Percentiles rank a stretch among this genome's conserved stretches.
These are phyloP conservation scores for Boletales sp. DNA, from an alignment of 768 basidiomycete species.

Conservation along the genomic window DNA sequence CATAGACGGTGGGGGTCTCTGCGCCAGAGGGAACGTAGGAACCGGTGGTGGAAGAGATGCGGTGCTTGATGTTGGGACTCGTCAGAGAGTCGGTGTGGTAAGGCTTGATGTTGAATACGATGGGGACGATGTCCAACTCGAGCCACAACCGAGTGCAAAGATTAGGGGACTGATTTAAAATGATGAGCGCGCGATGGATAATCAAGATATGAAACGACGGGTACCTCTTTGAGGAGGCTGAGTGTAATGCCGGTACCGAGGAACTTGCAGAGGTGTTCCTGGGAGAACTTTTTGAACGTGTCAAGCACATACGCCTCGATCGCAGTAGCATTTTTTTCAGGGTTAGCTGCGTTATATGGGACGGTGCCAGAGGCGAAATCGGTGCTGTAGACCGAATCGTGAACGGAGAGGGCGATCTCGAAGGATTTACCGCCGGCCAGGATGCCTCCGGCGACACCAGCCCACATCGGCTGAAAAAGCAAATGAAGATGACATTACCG, in stretches of 20 bases:
- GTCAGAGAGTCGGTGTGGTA: slow-evolving; percentile 78
- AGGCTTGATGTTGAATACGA: slow-evolving; percentile 83
- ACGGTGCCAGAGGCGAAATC: slow-evolving; percentile 64
- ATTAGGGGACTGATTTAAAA: slow-evolving; percentile 56
- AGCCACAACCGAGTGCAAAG: slow-evolving; percentile 85
- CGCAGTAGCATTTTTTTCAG: slow-evolving; percentile 51
- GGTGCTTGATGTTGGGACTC: slow-evolving; percentile 76
- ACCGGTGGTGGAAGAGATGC: slow-evolving; percentile 75
- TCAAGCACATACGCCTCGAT: slow-evolving; percentile 65
- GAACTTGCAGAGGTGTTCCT: slow-evolving; percentile 82
- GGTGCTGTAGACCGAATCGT: slow-evolving; percentile 83
- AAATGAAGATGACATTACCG: slow-evolving; percentile 10
- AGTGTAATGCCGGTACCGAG: slow-evolving; percentile 79
- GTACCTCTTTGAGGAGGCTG: slow-evolving; percentile 63
- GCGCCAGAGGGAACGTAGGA: slow-evolving; percentile 75
- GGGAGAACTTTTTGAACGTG: slow-evolving; percentile 67
- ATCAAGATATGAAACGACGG: slow-evolving; percentile 9
- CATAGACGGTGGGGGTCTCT: slow-evolving; percentile 70
- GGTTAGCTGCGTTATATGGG: slow-evolving; percentile 47
- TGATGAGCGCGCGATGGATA: slow-evolving; percentile 17
- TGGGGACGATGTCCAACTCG: slow-evolving; percentile 77
- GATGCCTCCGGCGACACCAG: slow-evolving; percentile 65
- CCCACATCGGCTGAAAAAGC: slow-evolving; percentile 76
- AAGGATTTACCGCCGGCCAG: slow-evolving; percentile 57
- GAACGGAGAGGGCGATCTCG: slow-evolving; percentile 75